Percentiles rank a stretch among this genome's conserved stretches.
phyloP scores from a whole-genome alignment of 257 asterid species.

The Orobanche coerulescens region DNA sequence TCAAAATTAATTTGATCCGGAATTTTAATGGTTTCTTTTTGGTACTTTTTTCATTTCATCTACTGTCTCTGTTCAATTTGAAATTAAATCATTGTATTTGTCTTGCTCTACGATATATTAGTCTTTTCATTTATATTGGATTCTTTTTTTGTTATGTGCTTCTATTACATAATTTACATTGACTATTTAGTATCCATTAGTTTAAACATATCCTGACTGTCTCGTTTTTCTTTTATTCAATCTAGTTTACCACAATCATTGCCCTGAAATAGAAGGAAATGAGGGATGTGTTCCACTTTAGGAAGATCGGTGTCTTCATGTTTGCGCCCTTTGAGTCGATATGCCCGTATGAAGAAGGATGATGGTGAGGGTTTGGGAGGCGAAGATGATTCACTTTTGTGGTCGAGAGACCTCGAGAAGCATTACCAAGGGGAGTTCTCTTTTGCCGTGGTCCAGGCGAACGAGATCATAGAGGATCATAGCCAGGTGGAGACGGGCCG shows the following conservation, averaged over 20 bases:
- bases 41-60: background rate
- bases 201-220: no score
- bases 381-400: slow-evolving; percentile 48
- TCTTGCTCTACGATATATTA: background rate
- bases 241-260: slow-evolving; percentile 18
- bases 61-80: background rate
- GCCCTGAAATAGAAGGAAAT: slow-evolving; percentile 42
- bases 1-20: slow-evolving; percentile 1
- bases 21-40: background rate
- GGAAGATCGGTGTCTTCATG: slow-evolving; percentile 49
- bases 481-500: slow-evolving; percentile 69
- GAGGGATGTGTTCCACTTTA: slow-evolving; percentile 75
- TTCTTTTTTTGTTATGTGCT: no score
- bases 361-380: slow-evolving; percentile 38
- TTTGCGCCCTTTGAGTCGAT: slow-evolving; percentile 64
- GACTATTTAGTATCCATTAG: no score
- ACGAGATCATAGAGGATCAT: slow-evolving; percentile 58
- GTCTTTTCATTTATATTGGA: no score
- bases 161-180: no score
- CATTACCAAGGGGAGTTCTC: slow-evolving; percentile 73
- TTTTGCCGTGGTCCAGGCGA: slow-evolving; percentile 69
- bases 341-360: slow-evolving; percentile 71
- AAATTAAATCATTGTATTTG: background rate
- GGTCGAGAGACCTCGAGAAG: slow-evolving; percentile 81
- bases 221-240: background rate